phyloP scores from a whole-genome alignment of 108 stramenopile species.

The Conticribra guillardii region DNA sequence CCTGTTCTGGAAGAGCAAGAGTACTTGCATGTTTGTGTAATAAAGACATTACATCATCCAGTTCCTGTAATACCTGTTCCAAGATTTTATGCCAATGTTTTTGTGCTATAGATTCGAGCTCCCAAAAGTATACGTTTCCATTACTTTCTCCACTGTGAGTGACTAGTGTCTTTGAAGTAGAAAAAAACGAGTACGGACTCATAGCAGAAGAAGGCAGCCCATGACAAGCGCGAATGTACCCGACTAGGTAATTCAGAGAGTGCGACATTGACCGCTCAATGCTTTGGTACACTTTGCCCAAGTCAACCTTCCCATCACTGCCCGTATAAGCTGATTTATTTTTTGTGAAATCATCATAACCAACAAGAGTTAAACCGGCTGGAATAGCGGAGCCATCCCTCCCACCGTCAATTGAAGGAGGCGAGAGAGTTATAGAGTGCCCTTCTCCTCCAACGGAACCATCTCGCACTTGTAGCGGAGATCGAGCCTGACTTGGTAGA shows the following conservation, averaged over 20 bases:
- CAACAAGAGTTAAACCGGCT: slow-evolving; percentile 28
- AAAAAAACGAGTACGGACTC: background rate
- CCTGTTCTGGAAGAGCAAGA: slow-evolving; percentile 25
- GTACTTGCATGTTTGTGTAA: slow-evolving; percentile 22
- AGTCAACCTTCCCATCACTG: slow-evolving; percentile 2
- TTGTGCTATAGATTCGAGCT: slow-evolving; percentile 43
- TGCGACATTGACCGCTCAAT: slow-evolving; percentile 17
- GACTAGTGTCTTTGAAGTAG: background rate
- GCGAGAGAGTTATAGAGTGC: slow-evolving; percentile 29
- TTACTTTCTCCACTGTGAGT: background rate
- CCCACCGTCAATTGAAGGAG: background rate
- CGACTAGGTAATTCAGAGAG: slow-evolving; percentile 26
- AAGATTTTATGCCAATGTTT: slow-evolving; percentile 23
- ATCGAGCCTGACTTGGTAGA: slow-evolving; percentile 21
- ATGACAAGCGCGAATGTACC: slow-evolving; percentile 33
- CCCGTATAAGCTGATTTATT: background rate
- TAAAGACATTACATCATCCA: slow-evolving; percentile 30
- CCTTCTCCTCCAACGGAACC: slow-evolving; percentile 15
- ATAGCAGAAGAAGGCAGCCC: slow-evolving; percentile 13
- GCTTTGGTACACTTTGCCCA: slow-evolving; percentile 8
- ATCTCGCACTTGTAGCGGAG: slow-evolving; percentile 31
- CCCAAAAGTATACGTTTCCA: slow-evolving; percentile 33
- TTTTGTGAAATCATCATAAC: too few species aligned
- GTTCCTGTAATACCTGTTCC: slow-evolving; percentile 27
- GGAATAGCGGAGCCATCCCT: background rate